Base-by-base conservation (phyloP, 129 eudicot species). In the Escallonia rubra region DNA sequence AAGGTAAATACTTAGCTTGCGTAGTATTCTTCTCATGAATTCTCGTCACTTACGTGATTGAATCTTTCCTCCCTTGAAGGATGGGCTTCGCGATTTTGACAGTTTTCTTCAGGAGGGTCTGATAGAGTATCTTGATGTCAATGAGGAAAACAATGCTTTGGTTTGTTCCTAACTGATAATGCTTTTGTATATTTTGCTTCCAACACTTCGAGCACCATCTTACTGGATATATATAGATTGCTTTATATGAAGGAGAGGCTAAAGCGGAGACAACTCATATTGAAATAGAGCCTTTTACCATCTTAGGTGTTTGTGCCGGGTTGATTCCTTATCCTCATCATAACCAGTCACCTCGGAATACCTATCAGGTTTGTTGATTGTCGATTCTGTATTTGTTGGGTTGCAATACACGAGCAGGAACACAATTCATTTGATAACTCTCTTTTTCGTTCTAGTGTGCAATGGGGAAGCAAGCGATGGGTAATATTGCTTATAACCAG, bases 381-480 rank as follows among this genome's bases (percentile, higher is more conserved):
- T 23, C 34, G 34, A 23, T 23, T 23, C 34, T 23, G 34, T 23
- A 23, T 23, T 23, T 23, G 34, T 23, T 23, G 34, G 34, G 34
- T 23, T 66, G 55, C 41, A 4, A 11, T 12, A 11, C 7, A 54
- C 50, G 45, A 5, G 2, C 3, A 46, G 2, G 43, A 59, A 13
- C 3, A 59, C 14, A 3, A 2, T 41, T 43, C 16, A 3, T 55
- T 42, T 61, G 57, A 48, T 10, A 52, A 12, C 14, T 15, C 46
- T 52, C 59, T 52, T 13, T 48, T 52, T 13, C 15, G 8, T 57
- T 65, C 5, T 59, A 90, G 99, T 94, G 99, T 80, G 99, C 99
- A 46, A 94, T 94, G 96, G 99, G 99, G 44, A 94, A 94, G 74
- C 99, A 94, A 87, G 99, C 99, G 43, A 94, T 94, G 99, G 99